Conservation (phyloP, 768 basidiomycete species). For the Macrolepiota dolichaula region DNA sequence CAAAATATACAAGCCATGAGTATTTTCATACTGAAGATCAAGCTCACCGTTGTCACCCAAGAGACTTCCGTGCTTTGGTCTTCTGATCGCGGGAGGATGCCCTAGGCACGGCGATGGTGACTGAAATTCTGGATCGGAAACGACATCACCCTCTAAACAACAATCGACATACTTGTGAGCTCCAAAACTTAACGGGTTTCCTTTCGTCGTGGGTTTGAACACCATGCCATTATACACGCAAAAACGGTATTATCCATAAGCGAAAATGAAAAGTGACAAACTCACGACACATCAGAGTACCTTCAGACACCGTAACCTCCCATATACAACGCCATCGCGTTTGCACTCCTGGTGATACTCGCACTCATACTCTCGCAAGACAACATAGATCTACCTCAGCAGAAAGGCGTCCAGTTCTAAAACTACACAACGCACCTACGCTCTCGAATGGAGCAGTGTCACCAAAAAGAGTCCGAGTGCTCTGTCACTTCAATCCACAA, state of each 20-base stretch:
- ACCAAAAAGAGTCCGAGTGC: conserved; percentile 12
- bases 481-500: conserved; percentile 56
- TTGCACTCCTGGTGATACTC: conserved; percentile 26
- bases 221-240: conserved; percentile 8
- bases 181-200: conserved; percentile 1
- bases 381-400: conserved; percentile 41
- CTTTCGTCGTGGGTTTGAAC: not conserved
- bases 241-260: conserved; percentile 9
- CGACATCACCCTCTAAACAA: not conserved
- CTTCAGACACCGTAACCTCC: not conserved
- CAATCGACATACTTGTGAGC: conserved; percentile 3
- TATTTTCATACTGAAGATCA: not conserved
- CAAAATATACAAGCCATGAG: not conserved
- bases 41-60: conserved; percentile 4
- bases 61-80: not conserved
- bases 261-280: conserved; percentile 41
- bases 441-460: conserved; percentile 30
- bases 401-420: conserved; percentile 32
- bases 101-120: not conserved
- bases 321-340: conserved; percentile 20
- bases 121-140: conserved; percentile 5
- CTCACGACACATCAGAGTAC: conserved; percentile 40
- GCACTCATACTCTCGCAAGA: conserved; percentile 14
- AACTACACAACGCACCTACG: conserved; percentile 65
- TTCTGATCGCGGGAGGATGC: no score